phyloP scores from a whole-genome alignment of 2,329 filamentous ascomycete species.

The Ophiostoma novo-ulmi region DNA sequence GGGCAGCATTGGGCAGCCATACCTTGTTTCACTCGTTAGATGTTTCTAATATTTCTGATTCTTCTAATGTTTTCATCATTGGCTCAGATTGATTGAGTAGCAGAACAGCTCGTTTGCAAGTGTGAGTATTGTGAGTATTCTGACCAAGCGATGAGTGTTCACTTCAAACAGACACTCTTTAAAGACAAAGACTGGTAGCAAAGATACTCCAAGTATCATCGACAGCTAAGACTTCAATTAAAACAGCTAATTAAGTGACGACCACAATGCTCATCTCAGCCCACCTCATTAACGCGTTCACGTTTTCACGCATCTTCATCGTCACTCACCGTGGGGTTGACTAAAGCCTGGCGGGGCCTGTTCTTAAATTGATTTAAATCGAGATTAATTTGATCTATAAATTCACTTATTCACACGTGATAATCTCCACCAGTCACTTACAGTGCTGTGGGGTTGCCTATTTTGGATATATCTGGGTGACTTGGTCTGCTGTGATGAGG shows the following conservation, averaged over 20 bases:
- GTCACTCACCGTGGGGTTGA: neutral
- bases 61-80: neutral
- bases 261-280: neutral
- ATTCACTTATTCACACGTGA: conserved; percentile 4
- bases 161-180: neutral
- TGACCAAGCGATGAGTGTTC: no score
- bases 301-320: conserved; percentile 1
- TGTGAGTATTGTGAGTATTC: no score
- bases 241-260: neutral
- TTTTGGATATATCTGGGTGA: conserved; percentile 3
- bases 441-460: conserved; percentile 15
- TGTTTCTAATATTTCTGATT: neutral
- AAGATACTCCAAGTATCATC: neutral
- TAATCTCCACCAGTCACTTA: conserved; percentile 13
- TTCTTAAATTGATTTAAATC: neutral
- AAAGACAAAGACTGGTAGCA: neutral
- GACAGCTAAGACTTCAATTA: neutral
- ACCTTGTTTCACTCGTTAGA: neutral
- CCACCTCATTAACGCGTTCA: neutral
- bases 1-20: conserved; percentile 20
- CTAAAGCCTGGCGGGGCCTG: neutral
- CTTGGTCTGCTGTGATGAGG: no score
- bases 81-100: no score
- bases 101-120: no score
- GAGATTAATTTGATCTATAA: neutral